A percentile compares a stretch with the other conserved stretches of the same genome.
Conservation (phyloP, 768 basidiomycete genomes). For the Pisolithus albus region DNA sequence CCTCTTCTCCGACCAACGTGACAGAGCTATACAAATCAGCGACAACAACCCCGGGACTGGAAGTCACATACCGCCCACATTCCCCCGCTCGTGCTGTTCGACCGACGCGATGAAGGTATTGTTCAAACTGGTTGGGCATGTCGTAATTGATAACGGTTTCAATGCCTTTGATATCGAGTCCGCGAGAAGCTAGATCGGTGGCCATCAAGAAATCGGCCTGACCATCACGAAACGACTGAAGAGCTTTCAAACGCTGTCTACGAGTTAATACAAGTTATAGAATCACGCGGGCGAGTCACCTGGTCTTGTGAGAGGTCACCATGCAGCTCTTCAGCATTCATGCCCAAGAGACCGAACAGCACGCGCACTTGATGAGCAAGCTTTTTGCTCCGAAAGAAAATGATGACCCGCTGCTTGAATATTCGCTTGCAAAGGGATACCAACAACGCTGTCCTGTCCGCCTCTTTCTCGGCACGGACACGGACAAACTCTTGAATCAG, state of each 20-base stretch:
- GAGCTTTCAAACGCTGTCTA: conserved; percentile 70
- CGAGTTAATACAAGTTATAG: conserved; percentile 1
- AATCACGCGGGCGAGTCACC: conserved; percentile 34
- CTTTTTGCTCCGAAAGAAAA: conserved; percentile 96
- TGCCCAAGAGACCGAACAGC: conserved; percentile 80
- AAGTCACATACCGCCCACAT: conserved; percentile 69
- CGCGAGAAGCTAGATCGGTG: conserved; percentile 91
- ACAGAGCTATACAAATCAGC: conserved; percentile 56
- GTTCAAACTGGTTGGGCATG: conserved; percentile 89
- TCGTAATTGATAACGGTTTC: conserved; percentile 99
- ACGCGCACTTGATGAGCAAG: conserved; percentile 96
- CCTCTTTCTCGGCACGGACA: conserved; percentile 73
- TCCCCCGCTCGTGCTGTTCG: conserved; percentile 93
- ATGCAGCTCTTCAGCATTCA: conserved; percentile 90
- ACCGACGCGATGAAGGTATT: conserved; percentile 96
- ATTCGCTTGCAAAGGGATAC: conserved; percentile 81
- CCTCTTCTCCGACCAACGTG: conserved; percentile 91
- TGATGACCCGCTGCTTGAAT: conserved; percentile 76
- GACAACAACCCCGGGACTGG: background rate
- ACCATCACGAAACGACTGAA: conserved; percentile 84
- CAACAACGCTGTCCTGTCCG: conserved; percentile 70
- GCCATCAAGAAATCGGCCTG: conserved; percentile 90
- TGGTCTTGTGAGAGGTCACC: conserved; percentile 96
- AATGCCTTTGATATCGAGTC: conserved; percentile 95
- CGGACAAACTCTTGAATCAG: conserved; percentile 94